phyloP scores from a whole-genome alignment of 805 yeast genomes.

The Limtongozyma cylindracea region DNA sequence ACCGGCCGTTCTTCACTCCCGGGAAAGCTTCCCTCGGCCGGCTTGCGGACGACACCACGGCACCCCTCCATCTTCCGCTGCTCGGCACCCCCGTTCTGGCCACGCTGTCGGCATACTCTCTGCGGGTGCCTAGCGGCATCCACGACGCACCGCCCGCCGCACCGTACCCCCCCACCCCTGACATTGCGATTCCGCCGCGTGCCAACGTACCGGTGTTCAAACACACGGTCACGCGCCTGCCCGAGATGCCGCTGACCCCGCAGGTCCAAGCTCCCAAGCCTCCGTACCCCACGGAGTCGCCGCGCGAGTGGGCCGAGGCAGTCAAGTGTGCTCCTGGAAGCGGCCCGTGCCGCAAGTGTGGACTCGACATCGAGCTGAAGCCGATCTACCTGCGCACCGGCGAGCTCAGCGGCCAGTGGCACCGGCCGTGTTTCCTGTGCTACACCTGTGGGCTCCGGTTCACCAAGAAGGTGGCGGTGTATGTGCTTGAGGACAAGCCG shows the following conservation, averaged over 20 bases:
- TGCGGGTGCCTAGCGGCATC: too few species aligned
- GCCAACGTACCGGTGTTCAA: too few species aligned
- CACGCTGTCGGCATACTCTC: too few species aligned
- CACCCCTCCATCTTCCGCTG: too few species aligned
- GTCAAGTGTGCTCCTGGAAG: constrained; percentile 24
- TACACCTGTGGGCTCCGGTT: constrained; percentile 29
- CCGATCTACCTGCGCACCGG: constrained; percentile 68
- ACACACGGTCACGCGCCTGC: background rate
- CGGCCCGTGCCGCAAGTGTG: constrained; percentile 70
- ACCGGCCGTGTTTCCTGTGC: constrained; percentile 66
- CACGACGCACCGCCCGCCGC: too few species aligned
- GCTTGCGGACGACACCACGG: too few species aligned
- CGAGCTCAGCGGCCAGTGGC: constrained; percentile 88
- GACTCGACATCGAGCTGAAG: constrained; percentile 20
- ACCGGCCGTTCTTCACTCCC: too few species aligned
- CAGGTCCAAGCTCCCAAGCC: constrained; percentile 1
- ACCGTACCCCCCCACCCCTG: too few species aligned
- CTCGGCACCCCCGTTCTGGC: too few species aligned
- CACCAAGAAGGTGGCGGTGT: constrained; percentile 37
- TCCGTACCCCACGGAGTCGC: background rate
- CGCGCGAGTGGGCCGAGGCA: background rate
- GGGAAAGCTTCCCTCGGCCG: too few species aligned
- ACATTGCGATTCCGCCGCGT: too few species aligned
- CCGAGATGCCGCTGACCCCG: background rate
- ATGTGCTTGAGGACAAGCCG: constrained; percentile 58